Conservation (phyloP, 495 filamentous ascomycete species). For the Neurospora cerealis region DNA sequence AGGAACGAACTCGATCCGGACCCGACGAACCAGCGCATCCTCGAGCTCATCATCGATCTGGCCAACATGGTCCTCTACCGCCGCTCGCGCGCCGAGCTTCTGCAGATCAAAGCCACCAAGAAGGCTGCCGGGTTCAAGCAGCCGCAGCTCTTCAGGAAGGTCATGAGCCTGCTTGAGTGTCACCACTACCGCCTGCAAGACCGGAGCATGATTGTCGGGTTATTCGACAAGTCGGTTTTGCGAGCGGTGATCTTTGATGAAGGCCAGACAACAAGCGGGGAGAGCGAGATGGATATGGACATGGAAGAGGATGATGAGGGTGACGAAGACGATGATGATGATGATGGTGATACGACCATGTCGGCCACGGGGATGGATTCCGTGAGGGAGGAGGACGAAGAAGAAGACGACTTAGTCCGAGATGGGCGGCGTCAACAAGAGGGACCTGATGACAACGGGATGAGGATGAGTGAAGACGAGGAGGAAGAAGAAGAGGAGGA, state of each 20-base stretch:
- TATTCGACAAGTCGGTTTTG: slow-evolving; percentile 86
- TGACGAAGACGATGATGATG: slow-evolving; percentile 1
- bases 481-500: slow-evolving; percentile 5
- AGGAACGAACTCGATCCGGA: slow-evolving; percentile 49
- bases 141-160: slow-evolving; percentile 67
- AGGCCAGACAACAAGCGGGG: slow-evolving; percentile 16
- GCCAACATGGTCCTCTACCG: slow-evolving; percentile 83
- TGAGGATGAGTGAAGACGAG: slow-evolving; percentile 7
- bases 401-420: not conserved
- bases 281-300: not conserved
- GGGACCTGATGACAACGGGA: slow-evolving; percentile 5
- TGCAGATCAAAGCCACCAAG: slow-evolving; percentile 38
- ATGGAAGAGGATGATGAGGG: slow-evolving; percentile 11
- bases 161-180: slow-evolving; percentile 75
- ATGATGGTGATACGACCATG: not conserved
- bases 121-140: slow-evolving; percentile 62
- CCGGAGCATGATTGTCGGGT: slow-evolving; percentile 78
- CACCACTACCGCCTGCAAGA: slow-evolving; percentile 81
- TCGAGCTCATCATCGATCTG: slow-evolving; percentile 73
- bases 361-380: not conserved
- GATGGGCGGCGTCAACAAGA: slow-evolving; percentile 2
- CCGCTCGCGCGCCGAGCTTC: slow-evolving; percentile 62
- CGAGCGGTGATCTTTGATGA: slow-evolving; percentile 62
- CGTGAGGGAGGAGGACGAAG: not conserved
- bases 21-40: slow-evolving; percentile 57